Evolutionary conservation across 1,284 basidiomycete species (phyloP), one percentile per base, ranked within the genome.

Genomic region (Pholiota adiposa): DNA sequence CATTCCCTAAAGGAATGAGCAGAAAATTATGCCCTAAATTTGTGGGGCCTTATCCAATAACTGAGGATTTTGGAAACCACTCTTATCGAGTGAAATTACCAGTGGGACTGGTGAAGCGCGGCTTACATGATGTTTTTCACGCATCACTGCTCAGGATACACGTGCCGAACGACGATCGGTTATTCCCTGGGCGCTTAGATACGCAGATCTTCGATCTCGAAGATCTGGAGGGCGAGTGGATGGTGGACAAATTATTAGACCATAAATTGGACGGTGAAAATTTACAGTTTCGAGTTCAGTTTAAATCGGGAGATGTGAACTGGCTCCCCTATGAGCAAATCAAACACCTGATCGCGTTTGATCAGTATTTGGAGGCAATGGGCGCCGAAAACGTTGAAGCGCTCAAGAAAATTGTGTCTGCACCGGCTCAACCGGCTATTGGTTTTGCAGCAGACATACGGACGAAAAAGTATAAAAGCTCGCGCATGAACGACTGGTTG

Each of bases 61-160:
- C 48, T 25, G 19, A 54, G 16, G 59, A 64, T 40, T 64, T 59
- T 40, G 18, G 44, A 23, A 61, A 68, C 27, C 60, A 67, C 16
- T 65, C 61, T 23, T 64, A 51, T 36, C 18, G 50, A 29, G 29
- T 70, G 1, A 63, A 67, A 1, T 27, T 72, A 3, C 62, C 68
- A 0, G 12, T 19, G 5, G 50, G 57, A 23, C 27, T 72, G 21
- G 62, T 57, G 23, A 36, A 38, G 9, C 16, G 66, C 19, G 70
- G 69, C 3, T 56, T 67, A 5, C 65, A 72, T 46, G 46, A 67
- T 29, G 60, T 67, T 2, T 72, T 70, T 54, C 68, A 72, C 51
- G 59, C 63, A 3, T 69, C 68, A 0, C 43, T 70, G 19, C 43
- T 72, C 6, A 40, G 65, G 1, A 54, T 65, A 1, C 67, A 70